Percentiles rank a stretch among this genome's conserved stretches.
These are phyloP conservation scores for Aspergillus sparsus DNA, from an alignment of 495 filamentous ascomycete genomes.

Conservation along the genomic window DNA sequence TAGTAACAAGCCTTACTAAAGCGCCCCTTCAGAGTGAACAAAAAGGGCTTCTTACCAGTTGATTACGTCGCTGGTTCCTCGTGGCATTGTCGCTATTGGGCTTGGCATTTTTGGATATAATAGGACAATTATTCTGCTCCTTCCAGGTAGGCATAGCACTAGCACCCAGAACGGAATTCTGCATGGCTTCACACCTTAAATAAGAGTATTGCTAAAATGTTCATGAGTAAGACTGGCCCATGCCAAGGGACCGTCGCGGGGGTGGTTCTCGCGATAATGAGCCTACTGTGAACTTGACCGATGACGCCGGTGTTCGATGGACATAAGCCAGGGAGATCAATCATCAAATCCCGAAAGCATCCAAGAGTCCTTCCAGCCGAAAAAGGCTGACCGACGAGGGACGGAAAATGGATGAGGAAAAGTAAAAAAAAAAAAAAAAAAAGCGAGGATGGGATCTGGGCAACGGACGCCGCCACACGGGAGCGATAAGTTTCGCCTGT, in stretches of 20 bases:
- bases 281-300: slow-evolving; percentile 1
- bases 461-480: background rate
- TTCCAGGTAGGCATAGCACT: slow-evolving; percentile 12
- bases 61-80: slow-evolving; percentile 25
- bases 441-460: background rate
- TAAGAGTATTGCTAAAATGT: slow-evolving; percentile 6
- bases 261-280: background rate
- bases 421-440: background rate
- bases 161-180: slow-evolving; percentile 14
- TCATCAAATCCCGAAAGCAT: background rate
- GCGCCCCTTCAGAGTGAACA: background rate
- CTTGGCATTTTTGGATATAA: slow-evolving; percentile 10
- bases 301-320: background rate
- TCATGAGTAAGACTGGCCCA: slow-evolving; percentile 19
- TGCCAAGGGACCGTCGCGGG: slow-evolving; percentile 12
- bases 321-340: background rate
- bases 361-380: background rate
- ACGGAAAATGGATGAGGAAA: background rate
- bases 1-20: slow-evolving; percentile 23
- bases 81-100: slow-evolving; percentile 18
- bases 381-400: background rate
- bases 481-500: background rate
- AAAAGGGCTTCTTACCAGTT: slow-evolving; percentile 29
- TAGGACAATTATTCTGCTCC: slow-evolving; percentile 11
- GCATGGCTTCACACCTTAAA: slow-evolving; percentile 21